phyloP scores from a whole-genome alignment of 1,284 basidiomycete genomes.

The Cryptococcus neoformans region DNA sequence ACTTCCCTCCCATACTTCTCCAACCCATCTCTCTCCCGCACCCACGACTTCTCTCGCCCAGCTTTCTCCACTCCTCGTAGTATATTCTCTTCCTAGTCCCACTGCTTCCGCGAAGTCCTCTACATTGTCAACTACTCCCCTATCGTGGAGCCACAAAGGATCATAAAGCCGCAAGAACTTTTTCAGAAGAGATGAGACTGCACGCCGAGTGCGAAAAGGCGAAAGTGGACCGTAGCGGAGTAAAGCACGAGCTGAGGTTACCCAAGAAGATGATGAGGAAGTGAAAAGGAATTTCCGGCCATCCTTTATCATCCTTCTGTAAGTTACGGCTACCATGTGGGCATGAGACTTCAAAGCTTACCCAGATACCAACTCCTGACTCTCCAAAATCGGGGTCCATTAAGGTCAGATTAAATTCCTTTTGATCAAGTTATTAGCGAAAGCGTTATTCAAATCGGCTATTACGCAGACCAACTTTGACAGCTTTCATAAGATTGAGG shows the following conservation, averaged over 20 bases:
- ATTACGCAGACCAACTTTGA: conserved; percentile 69
- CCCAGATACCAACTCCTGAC: conserved; percentile 39
- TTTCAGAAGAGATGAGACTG: conserved; percentile 26
- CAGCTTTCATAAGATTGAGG: conserved; percentile 76
- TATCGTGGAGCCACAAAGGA: conserved; percentile 24
- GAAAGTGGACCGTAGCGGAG: conserved; percentile 78
- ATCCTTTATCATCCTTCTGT: conserved; percentile 49
- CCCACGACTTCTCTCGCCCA: conserved; percentile 59
- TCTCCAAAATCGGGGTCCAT: conserved; percentile 52
- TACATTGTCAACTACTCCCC: conserved; percentile 27
- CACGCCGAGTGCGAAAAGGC: conserved; percentile 58
- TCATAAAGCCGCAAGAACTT: conserved; percentile 40
- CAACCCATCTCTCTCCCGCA: conserved; percentile 60
- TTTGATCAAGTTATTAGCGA: not conserved
- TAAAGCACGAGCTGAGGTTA: conserved; percentile 66
- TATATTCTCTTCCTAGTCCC: conserved; percentile 48
- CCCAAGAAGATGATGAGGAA: conserved; percentile 59
- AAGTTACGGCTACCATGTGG: too few relatives aligned
- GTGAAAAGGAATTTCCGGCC: conserved; percentile 68
- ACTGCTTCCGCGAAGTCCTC: conserved; percentile 35
- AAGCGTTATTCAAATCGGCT: conserved; percentile 3
- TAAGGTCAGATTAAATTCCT: conserved; percentile 68
- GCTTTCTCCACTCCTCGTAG: conserved; percentile 58
- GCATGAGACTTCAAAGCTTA: too few relatives aligned
- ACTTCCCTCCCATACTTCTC: conserved; percentile 77